These are phyloP conservation scores for Nevesoporus exiguus DNA, from an alignment of 768 basidiomycete genomes.

Conservation along the genomic window DNA sequence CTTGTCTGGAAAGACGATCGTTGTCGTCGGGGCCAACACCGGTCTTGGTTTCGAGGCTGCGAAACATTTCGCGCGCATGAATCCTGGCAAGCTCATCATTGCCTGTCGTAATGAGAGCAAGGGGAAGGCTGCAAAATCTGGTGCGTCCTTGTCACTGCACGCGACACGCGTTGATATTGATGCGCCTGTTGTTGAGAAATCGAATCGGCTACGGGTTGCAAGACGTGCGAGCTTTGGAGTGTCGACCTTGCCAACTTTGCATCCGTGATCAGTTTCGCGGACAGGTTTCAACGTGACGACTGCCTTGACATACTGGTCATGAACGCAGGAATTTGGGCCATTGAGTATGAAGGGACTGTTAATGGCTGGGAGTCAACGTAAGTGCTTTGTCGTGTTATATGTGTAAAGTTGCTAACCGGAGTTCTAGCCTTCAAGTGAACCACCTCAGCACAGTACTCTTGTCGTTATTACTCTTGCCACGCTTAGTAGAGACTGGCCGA, in stretches of 20 bases:
- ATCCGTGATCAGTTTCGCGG: conserved; percentile 12
- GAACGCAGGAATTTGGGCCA: conserved; percentile 35
- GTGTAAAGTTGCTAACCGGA: background rate
- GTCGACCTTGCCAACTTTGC: conserved; percentile 18
- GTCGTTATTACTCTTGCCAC: conserved; percentile 33
- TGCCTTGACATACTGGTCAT: conserved; percentile 36
- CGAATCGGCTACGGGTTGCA: conserved; percentile 25
- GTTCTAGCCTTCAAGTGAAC: conserved; percentile 35
- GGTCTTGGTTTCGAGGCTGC: conserved; percentile 34
- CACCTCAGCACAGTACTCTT: conserved; percentile 32
- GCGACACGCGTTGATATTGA: background rate
- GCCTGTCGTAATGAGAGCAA: conserved; percentile 28
- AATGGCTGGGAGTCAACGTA: conserved; percentile 50
- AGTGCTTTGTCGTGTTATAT: background rate
- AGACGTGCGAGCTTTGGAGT: conserved; percentile 13
- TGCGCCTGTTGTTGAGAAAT: conserved; percentile 16
- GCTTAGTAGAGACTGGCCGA: conserved; percentile 24
- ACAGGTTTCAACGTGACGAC: conserved; percentile 8
- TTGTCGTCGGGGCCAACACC: conserved; percentile 32
- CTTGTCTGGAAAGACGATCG: conserved; percentile 30
- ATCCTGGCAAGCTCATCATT: conserved; percentile 26
- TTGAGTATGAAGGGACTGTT: conserved; percentile 23
- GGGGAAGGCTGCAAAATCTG: conserved; percentile 18
- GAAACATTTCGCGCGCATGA: conserved; percentile 32
- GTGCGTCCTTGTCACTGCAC: conserved; percentile 8